phyloP scores from a whole-genome alignment of 192 early-diverging fungal species.

The Paraglomus brasilianum region DNA sequence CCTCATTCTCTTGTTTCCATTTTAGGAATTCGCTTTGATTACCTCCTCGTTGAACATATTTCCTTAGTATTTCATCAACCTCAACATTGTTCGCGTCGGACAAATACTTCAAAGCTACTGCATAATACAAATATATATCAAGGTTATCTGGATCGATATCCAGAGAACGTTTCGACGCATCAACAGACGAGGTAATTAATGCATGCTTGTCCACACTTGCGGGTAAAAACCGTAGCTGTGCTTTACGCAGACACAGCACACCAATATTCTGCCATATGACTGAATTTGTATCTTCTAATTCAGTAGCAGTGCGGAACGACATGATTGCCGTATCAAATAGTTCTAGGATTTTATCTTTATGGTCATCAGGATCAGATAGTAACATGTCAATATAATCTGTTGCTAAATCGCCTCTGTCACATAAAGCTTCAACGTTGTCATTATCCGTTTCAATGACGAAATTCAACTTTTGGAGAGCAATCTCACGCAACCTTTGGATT shows the following conservation, averaged over 20 bases:
- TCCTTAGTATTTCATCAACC: not conserved
- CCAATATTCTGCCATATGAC: constrained; percentile 54
- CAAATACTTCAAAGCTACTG: constrained; percentile 34
- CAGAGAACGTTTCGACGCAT: constrained; percentile 51
- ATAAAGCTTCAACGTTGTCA: constrained; percentile 52
- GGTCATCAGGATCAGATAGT: constrained; percentile 25
- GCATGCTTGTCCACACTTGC: constrained; percentile 45
- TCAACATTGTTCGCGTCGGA: constrained; percentile 39
- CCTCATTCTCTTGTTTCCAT: constrained; percentile 17
- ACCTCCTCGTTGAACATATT: constrained; percentile 1
- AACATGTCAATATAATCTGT: constrained; percentile 34
- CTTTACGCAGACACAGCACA: constrained; percentile 47
- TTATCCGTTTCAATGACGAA: constrained; percentile 40
- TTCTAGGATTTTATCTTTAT: constrained; percentile 41
- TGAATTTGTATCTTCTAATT: constrained; percentile 49
- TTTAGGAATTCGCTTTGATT: not conserved
- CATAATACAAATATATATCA: constrained; percentile 40
- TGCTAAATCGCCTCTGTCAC: constrained; percentile 55
- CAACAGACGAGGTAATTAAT: constrained; percentile 51
- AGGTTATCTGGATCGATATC: constrained; percentile 44
- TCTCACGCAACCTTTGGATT: constrained; percentile 35
- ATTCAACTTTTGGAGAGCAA: constrained; percentile 43
- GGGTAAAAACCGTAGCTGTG: constrained; percentile 39
- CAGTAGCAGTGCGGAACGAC: constrained; percentile 44
- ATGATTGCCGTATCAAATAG: constrained; percentile 44